Percentiles rank a stretch among this genome's conserved stretches.
Conservation (phyloP, 1,284 basidiomycete species). For the Sporisorium reilianum region DNA sequence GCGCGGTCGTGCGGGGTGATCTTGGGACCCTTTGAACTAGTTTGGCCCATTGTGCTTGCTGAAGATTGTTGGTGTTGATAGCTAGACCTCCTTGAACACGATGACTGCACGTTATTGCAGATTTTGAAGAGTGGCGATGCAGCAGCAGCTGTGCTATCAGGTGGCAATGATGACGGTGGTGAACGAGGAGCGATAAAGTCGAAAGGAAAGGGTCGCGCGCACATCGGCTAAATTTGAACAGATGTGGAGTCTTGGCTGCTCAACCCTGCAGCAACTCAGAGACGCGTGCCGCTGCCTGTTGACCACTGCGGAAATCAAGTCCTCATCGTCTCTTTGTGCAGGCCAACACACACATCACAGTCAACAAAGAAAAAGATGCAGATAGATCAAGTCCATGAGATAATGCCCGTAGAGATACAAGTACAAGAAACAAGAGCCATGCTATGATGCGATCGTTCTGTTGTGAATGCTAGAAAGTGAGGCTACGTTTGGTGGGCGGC, state of each 20-base stretch:
- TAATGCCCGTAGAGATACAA: slow-evolving; percentile 33
- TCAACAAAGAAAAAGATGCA: not conserved
- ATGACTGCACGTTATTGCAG: not conserved
- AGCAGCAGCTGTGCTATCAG: not conserved
- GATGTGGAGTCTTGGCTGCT: slow-evolving; percentile 9
- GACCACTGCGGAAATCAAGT: too few species aligned
- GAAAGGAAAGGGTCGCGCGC: slow-evolving; percentile 5
- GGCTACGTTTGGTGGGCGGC: not conserved
- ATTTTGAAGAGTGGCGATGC: not conserved
- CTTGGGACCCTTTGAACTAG: slow-evolving; percentile 72
- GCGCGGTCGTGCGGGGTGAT: slow-evolving; percentile 93
- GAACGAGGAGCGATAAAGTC: slow-evolving; percentile 1
- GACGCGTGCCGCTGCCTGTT: not conserved
- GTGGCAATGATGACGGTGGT: slow-evolving; percentile 12
- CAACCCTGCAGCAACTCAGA: not conserved
- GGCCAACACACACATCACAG: not conserved
- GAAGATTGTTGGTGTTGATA: not conserved
- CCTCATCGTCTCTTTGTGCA: too few species aligned
- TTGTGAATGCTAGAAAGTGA: slow-evolving; percentile 8
- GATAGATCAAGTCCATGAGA: slow-evolving; percentile 17
- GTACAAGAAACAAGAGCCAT: slow-evolving; percentile 16
- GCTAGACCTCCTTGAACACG: not conserved
- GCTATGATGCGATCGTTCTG: slow-evolving; percentile 11
- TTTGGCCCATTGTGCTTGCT: slow-evolving; percentile 51
- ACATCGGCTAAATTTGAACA: slow-evolving; percentile 3